Evolutionary conservation across 306 rosid genomes (phyloP), one percentile per base, ranked within the genome.

Genomic region (Cicer bijugum): DNA sequence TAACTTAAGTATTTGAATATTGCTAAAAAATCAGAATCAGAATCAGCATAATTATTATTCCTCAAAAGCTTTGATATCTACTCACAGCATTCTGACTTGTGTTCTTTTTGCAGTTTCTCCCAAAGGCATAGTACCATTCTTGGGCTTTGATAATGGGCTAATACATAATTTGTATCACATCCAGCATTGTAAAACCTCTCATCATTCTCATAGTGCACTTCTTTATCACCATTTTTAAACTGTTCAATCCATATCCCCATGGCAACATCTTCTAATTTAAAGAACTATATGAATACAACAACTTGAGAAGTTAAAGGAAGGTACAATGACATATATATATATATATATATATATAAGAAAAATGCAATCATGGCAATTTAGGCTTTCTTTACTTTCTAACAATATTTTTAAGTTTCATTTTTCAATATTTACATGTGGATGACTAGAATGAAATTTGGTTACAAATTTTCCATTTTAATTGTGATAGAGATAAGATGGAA

Each of bases 261-360:
- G 63, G 98, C 98, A 78, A 93, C 98, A 78, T 93, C 98, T 85
- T 93, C 98, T 47, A 93, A 83, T 85, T 93, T 93, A 75, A 93
- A 93, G 52, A 90, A 91, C 98, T 93, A 84, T 93, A 84, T 6
- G 51, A 12, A 60, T 55, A 16, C 10, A 51, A 57, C 33, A 66
- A 60, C 19, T 44, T n/a, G 10, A 20, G 45, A 19, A 16, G 60
- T 51, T 53, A 59, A 70, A 52, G 33, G 14, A 67, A 70, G 20
- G 40, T 11, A 42, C 52, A 64, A 42, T 16, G 35, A 64, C 1
- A 19, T 19, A 1, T 16, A 33, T 56, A 28, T 52, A 59, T 19
- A 19, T 19, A 1, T 16, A 33, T 56, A 28, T 52, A 59, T 77
- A 50, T 40, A 28, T 50, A 42, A 28, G 58, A 51, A 61, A 8